Evolutionary conservation across 805 yeast species (phyloP).

Genomic region (Wickerhamiella sorbophila): DNA sequence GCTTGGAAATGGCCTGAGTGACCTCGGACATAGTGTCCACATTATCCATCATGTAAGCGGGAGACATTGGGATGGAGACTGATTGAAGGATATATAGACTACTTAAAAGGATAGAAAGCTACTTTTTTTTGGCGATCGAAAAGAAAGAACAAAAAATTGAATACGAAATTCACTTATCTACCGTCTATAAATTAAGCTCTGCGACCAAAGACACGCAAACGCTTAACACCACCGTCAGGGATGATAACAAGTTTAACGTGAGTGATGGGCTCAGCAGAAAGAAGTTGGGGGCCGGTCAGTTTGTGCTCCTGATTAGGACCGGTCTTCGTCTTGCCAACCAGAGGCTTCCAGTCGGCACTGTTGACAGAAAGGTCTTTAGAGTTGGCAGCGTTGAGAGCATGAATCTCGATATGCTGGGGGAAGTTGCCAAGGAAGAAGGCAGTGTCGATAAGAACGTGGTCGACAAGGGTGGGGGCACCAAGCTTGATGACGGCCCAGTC

Average conservation of each 20-base stretch:
- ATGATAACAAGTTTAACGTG: conserved; percentile 72
- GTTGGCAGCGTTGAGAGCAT: conserved; percentile 35
- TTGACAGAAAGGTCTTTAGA: conserved; percentile 29
- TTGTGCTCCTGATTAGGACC: conserved; percentile 74
- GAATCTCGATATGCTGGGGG: conserved; percentile 67
- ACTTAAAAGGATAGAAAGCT: too few relatives aligned
- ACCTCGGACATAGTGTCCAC: background rate
- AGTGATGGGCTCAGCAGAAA: conserved; percentile 28
- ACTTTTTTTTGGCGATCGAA: too few relatives aligned
- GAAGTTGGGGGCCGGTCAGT: conserved; percentile 26
- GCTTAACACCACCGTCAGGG: conserved; percentile 95
- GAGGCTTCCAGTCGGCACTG: conserved; percentile 41
- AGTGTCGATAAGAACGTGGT: conserved; percentile 64
- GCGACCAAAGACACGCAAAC: conserved; percentile 69
- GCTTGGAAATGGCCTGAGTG: conserved; percentile 7
- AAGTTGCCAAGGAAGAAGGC: conserved; percentile 91
- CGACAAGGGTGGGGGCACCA: conserved; percentile 48
- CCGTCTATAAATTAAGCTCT: conserved; percentile 11
- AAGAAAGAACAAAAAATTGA: too few relatives aligned
- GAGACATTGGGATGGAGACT: too few relatives aligned
- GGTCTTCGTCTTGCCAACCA: conserved; percentile 60
- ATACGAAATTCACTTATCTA: too few relatives aligned
- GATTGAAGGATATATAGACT: too few relatives aligned
- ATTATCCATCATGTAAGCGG: too few relatives aligned
- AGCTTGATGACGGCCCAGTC: conserved; percentile 85